phyloP scores from a whole-genome alignment of 169 alveolate genomes.

The Prorocentrum cordatum region DNA sequence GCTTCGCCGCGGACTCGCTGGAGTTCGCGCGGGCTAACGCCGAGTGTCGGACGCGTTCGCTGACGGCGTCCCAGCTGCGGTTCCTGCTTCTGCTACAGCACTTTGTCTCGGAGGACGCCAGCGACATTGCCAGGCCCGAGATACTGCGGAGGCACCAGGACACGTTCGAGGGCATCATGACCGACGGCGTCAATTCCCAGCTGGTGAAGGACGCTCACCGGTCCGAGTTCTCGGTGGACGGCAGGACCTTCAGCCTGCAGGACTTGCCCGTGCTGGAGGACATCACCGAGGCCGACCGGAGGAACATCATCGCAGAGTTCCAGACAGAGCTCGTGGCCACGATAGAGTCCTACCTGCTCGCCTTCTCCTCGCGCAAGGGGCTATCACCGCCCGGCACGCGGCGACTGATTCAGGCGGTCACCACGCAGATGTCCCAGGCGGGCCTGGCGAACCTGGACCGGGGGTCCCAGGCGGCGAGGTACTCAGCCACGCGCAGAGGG shows the following conservation, averaged over 20 bases:
- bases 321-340: no score
- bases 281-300: no score
- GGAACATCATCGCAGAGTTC: no score
- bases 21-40: no score
- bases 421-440: neutral
- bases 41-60: no score
- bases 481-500: no score
- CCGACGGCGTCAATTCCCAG: conserved; percentile 52
- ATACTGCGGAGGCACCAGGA: conserved; percentile 60
- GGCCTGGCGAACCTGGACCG: neutral
- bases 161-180: conserved; percentile 19
- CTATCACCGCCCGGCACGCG: no score
- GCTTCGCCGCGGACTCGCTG: no score
- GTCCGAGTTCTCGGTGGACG: conserved; percentile 46
- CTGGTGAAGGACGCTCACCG: conserved; percentile 52
- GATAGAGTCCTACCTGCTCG: no score
- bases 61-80: conserved; percentile 48
- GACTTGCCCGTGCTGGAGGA: neutral
- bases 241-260: conserved; percentile 52
- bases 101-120: conserved; percentile 36
- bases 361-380: no score
- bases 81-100: conserved; percentile 43
- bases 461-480: neutral
- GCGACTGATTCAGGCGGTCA: neutral
- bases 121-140: conserved; percentile 28